These are phyloP conservation scores for Zygosaccharomyces gambellarensis DNA, from an alignment of 805 yeast genomes.

Conservation along the genomic window DNA sequence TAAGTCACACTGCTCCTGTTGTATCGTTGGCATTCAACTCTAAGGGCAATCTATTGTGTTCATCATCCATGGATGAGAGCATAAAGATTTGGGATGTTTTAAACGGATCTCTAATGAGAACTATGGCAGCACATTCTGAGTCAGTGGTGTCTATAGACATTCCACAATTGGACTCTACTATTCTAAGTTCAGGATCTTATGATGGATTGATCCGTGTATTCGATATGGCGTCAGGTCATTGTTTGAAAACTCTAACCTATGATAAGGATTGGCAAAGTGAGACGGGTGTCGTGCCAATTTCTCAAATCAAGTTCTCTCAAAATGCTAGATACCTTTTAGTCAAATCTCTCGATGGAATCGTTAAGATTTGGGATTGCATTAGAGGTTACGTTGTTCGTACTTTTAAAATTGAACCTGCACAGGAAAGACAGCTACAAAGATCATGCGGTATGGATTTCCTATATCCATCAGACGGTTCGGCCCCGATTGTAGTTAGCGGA, in stretches of 20 bases:
- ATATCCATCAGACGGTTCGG: slow-evolving; percentile 17
- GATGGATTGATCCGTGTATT: slow-evolving; percentile 89
- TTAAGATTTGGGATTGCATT: slow-evolving; percentile 84
- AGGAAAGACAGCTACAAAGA: slow-evolving; percentile 15
- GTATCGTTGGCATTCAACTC: slow-evolving; percentile 63
- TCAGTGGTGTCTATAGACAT: slow-evolving; percentile 76
- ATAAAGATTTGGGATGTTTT: slow-evolving; percentile 83
- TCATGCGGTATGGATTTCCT: slow-evolving; percentile 31
- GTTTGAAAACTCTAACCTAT: slow-evolving; percentile 81
- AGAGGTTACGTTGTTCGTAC: slow-evolving; percentile 77
- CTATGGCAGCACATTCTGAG: slow-evolving; percentile 88
- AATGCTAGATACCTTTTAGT: slow-evolving; percentile 77
- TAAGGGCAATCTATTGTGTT: slow-evolving; percentile 72
- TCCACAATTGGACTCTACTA: slow-evolving; percentile 72
- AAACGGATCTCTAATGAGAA: slow-evolving; percentile 61
- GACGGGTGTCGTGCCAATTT: slow-evolving; percentile 53
- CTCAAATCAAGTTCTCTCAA: slow-evolving; percentile 67
- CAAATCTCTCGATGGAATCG: slow-evolving; percentile 71
- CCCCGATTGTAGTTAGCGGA: slow-evolving; percentile 29
- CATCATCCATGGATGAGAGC: slow-evolving; percentile 88
- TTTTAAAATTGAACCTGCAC: slow-evolving; percentile 29
- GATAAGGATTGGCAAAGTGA: slow-evolving; percentile 69
- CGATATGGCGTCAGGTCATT: slow-evolving; percentile 85
- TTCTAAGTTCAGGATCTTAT: slow-evolving; percentile 75
- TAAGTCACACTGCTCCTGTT: slow-evolving; percentile 83